phyloP scores from a whole-genome alignment of 1,284 basidiomycete genomes.

The Leccinum variabile region DNA sequence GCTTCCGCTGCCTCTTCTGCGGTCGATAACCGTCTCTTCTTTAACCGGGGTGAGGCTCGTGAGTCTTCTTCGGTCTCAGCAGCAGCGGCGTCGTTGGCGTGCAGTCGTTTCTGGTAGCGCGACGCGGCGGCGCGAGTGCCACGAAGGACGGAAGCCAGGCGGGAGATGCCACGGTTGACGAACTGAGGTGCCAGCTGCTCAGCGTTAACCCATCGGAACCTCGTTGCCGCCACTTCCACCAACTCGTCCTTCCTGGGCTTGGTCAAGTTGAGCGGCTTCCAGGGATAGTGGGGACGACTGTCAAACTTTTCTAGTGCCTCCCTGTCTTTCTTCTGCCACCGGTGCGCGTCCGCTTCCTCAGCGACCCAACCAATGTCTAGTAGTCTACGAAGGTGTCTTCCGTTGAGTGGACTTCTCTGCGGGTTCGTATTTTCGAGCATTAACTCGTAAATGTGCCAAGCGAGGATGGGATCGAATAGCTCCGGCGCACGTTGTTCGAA shows the following conservation, averaged over 20 bases:
- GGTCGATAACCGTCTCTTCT: slow-evolving; percentile 28
- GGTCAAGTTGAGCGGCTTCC: slow-evolving; percentile 27
- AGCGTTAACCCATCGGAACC: slow-evolving; percentile 36
- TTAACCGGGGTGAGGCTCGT: slow-evolving; percentile 25
- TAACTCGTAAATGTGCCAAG: slow-evolving; percentile 34
- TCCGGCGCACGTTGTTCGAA: slow-evolving; percentile 30
- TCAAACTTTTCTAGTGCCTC: slow-evolving; percentile 42
- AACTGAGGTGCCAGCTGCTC: slow-evolving; percentile 35
- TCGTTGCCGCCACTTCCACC: slow-evolving; percentile 27
- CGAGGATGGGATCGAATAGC: slow-evolving; percentile 43
- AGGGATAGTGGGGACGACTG: slow-evolving; percentile 30
- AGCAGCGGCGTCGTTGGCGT: slow-evolving; percentile 12
- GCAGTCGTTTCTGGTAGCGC: slow-evolving; percentile 27
- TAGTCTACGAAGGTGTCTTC: slow-evolving; percentile 47
- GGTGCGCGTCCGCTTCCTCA: slow-evolving; percentile 38
- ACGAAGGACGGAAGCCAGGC: slow-evolving; percentile 23
- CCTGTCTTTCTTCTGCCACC: slow-evolving; percentile 45
- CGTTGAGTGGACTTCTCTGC: slow-evolving; percentile 38
- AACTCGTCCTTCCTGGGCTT: slow-evolving; percentile 31
- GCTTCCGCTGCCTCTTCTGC: slow-evolving; percentile 1
- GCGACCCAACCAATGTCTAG: slow-evolving; percentile 50
- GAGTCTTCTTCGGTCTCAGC: slow-evolving; percentile 9
- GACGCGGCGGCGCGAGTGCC: slow-evolving; percentile 3
- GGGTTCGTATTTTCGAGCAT: slow-evolving; percentile 33
- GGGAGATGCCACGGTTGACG: slow-evolving; percentile 25